Base-by-base conservation (phyloP, 1,139 yeast genomes). In the Geotrichum restrictum region DNA sequence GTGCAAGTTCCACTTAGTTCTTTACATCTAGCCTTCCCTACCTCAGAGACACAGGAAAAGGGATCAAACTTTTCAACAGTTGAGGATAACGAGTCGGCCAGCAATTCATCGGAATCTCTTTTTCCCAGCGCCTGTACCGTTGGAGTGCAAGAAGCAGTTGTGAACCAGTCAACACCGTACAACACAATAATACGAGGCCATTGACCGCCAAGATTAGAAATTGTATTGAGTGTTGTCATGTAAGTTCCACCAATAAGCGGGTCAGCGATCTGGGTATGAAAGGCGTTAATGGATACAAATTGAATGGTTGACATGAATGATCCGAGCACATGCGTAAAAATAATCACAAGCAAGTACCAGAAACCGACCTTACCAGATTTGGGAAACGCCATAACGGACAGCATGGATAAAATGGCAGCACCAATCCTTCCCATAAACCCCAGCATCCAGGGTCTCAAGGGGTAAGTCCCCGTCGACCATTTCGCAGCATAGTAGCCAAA, bases 231-330 rank as follows among this genome's bases (percentile, higher is more conserved):
- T 0, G 96, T 84, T 0, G 98, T 93, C 98, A 94, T 93, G 68
- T 93, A 93, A 0, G 99, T 94, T 1, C 98, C 98, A 16, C 98
- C 99, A 62, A 93, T 88, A 13, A 82, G 71, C 0, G 98, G 98
- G 67, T 93, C 98, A 1, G 98, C 96, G 51, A 94, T 87, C 62
- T 85, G 84, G 3, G 97, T 91, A 69, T 91, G 97, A 74, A 93
- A 94, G 0, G 98, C 95, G 65, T 91, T 85, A 52, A 93, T 82
- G 3, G 96, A 86, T 27, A 93, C 98, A 72, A 94, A 93, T 68
- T 91, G 98, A 53, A 93, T 83, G 0, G 98, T 93, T 4, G 93
- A 81, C 95, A 91, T 88, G 69, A 93, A 91, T 7, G 95, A 86
- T 14, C 94, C 87, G 45, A 89, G 66, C 41, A 93, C 75, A 69